Percentiles rank a stretch among this genome's conserved stretches.
Evolutionary conservation across 768 basidiomycete genomes (phyloP).

Genomic region (Mycena rebaudengoi): DNA sequence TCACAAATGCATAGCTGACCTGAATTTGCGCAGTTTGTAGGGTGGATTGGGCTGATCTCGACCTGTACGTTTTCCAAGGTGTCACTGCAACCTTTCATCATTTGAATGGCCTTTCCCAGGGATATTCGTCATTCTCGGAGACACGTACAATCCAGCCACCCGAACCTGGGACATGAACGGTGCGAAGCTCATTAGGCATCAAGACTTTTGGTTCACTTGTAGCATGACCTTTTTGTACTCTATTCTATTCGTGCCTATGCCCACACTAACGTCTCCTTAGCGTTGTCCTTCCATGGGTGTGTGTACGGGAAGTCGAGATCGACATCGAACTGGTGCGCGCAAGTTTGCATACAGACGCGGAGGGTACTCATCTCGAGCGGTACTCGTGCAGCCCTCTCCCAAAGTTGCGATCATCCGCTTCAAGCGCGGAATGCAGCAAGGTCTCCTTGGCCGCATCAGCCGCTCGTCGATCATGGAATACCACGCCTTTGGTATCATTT

Average conservation of each 20-base stretch:
- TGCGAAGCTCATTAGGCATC: slow-evolving; percentile 64
- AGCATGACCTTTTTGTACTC: slow-evolving; percentile 78
- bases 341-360: not conserved
- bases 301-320: slow-evolving; percentile 74
- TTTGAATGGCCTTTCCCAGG: slow-evolving; percentile 46
- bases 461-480: slow-evolving; percentile 81
- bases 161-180: slow-evolving; percentile 67
- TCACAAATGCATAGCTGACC: not conserved
- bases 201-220: slow-evolving; percentile 81
- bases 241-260: not conserved
- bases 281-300: slow-evolving; percentile 78
- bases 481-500: slow-evolving; percentile 83
- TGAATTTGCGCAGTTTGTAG: slow-evolving; percentile 55
- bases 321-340: slow-evolving; percentile 76
- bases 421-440: slow-evolving; percentile 86
- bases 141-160: slow-evolving; percentile 65
- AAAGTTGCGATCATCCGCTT: slow-evolving; percentile 85
- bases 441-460: slow-evolving; percentile 77
- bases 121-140: slow-evolving; percentile 73
- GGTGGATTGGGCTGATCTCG: slow-evolving; percentile 69
- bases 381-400: slow-evolving; percentile 65
- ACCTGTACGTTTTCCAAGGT: slow-evolving; percentile 46
- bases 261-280: slow-evolving; percentile 42
- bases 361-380: slow-evolving; percentile 17
- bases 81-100: not conserved